Conservation (phyloP, 2,329 filamentous ascomycete genomes). For the Diaporthe sp. region DNA sequence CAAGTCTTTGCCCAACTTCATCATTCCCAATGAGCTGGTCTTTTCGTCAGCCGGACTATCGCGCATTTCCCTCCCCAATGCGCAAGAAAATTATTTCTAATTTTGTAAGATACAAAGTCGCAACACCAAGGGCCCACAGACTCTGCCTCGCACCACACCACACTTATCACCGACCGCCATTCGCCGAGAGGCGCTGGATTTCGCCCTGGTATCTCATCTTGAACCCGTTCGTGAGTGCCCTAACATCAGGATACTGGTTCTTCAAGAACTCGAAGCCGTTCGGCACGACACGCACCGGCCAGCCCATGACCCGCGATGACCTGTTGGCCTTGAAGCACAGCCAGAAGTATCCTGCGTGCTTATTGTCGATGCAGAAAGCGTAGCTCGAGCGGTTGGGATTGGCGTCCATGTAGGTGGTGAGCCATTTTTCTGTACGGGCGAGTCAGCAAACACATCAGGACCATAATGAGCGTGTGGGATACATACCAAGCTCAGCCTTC, state of each 20-base stretch:
- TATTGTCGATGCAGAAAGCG: slow-evolving; percentile 93
- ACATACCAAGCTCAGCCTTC: slow-evolving; percentile 85
- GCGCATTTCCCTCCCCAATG: not conserved
- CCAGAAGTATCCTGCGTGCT: slow-evolving; percentile 93
- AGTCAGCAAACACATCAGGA: slow-evolving; percentile 37
- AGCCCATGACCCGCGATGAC: slow-evolving; percentile 76
- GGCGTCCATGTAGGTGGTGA: slow-evolving; percentile 94
- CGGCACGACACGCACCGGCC: slow-evolving; percentile 91
- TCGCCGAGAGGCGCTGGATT: slow-evolving; percentile 68
- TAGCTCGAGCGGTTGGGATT: slow-evolving; percentile 95
- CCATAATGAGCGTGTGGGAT: not conserved
- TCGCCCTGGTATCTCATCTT: slow-evolving; percentile 80
- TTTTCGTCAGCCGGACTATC: not conserved
- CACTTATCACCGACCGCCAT: slow-evolving; percentile 36
- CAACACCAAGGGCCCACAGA: not conserved
- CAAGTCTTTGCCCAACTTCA: not conserved
- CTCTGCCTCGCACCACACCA: not conserved
- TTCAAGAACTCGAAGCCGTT: slow-evolving; percentile 93
- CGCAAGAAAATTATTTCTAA: slow-evolving; percentile 8
- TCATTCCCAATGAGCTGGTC: not conserved
- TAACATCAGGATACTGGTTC: slow-evolving; percentile 93
- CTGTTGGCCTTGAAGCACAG: slow-evolving; percentile 95
- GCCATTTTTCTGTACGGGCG: slow-evolving; percentile 80
- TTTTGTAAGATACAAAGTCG: slow-evolving; percentile 22
- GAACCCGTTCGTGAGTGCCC: slow-evolving; percentile 95